phyloP scores from a whole-genome alignment of 495 filamentous ascomycete genomes.

The Cryomyces minteri region DNA sequence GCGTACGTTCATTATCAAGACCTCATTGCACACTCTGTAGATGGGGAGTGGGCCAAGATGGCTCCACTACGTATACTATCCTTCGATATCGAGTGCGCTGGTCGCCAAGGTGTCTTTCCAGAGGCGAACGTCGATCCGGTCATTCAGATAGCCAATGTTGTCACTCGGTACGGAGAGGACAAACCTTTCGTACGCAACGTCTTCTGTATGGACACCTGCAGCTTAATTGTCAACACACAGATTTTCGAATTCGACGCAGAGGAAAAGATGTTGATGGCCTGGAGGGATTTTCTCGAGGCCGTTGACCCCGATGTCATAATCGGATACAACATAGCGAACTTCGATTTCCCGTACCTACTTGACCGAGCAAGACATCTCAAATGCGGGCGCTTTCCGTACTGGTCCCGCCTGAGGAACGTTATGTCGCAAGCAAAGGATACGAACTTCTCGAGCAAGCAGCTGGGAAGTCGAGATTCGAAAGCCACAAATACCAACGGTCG shows the following conservation, averaged over 20 bases:
- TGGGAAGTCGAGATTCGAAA: constrained; percentile 92
- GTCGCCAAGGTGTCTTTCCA: constrained; percentile 92
- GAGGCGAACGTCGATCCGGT: constrained; percentile 82
- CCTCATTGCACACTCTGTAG: constrained; percentile 71
- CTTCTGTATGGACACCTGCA: constrained; percentile 81
- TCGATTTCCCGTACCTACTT: constrained; percentile 94
- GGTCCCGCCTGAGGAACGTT: constrained; percentile 52
- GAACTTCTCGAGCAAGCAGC: constrained; percentile 94
- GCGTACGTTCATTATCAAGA: constrained; percentile 64
- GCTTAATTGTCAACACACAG: constrained; percentile 85
- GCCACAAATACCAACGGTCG: constrained; percentile 86
- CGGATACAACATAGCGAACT: constrained; percentile 97
- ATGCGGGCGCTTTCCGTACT: constrained; percentile 56
- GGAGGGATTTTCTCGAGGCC: constrained; percentile 76
- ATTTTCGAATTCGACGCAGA: constrained; percentile 69
- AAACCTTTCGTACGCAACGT: constrained; percentile 96
- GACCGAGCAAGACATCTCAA: constrained; percentile 78
- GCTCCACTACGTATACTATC: constrained; percentile 82
- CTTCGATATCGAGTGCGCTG: constrained; percentile 98
- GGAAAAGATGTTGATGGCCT: constrained; percentile 68
- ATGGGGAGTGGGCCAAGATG: constrained; percentile 97
- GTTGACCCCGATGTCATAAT: constrained; percentile 97
- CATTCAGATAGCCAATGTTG: constrained; percentile 97
- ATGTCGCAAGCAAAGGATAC: constrained; percentile 51
- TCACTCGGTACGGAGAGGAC: constrained; percentile 85